Evolutionary conservation across 1,284 basidiomycete genomes (phyloP).

Genomic region (Ustilago esculenta): DNA sequence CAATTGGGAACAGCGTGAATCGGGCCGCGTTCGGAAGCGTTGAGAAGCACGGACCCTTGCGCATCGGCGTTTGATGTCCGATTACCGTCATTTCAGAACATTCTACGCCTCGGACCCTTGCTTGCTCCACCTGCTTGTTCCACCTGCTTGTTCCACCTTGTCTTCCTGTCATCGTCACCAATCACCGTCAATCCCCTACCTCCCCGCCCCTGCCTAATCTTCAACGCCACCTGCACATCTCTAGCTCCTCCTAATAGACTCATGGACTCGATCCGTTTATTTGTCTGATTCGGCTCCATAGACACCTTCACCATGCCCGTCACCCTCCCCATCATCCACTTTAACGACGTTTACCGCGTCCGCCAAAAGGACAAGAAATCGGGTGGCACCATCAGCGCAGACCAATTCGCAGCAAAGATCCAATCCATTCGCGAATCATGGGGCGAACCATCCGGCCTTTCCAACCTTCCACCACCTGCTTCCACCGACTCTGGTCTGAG

Average conservation of each 20-base stretch:
- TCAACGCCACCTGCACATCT: too few species aligned
- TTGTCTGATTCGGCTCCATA: too few species aligned
- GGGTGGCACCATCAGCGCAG: slow-evolving; percentile 61
- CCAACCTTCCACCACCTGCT: slow-evolving; percentile 19
- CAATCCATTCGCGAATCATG: slow-evolving; percentile 47
- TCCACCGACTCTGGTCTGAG: slow-evolving; percentile 6
- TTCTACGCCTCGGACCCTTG: neutral
- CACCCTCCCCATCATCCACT: slow-evolving; percentile 56
- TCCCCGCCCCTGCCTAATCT: too few species aligned
- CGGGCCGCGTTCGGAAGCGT: neutral
- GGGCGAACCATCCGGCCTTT: slow-evolving; percentile 39
- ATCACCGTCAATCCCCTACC: neutral
- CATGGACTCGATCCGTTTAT: neutral
- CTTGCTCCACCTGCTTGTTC: neutral
- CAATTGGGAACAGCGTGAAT: slow-evolving; percentile 4
- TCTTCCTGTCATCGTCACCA: neutral
- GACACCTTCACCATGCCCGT: slow-evolving; percentile 17
- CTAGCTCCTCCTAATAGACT: too few species aligned
- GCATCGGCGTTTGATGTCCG: neutral
- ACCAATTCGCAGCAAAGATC: slow-evolving; percentile 69
- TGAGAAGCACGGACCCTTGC: slow-evolving; percentile 24
- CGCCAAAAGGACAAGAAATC: slow-evolving; percentile 42
- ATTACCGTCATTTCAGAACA: slow-evolving; percentile 5
- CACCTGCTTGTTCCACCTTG: neutral
- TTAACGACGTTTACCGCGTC: slow-evolving; percentile 61